phyloP scores from a whole-genome alignment of 2,329 filamentous ascomycete species.

The Microcyclospora tardicrescens region DNA sequence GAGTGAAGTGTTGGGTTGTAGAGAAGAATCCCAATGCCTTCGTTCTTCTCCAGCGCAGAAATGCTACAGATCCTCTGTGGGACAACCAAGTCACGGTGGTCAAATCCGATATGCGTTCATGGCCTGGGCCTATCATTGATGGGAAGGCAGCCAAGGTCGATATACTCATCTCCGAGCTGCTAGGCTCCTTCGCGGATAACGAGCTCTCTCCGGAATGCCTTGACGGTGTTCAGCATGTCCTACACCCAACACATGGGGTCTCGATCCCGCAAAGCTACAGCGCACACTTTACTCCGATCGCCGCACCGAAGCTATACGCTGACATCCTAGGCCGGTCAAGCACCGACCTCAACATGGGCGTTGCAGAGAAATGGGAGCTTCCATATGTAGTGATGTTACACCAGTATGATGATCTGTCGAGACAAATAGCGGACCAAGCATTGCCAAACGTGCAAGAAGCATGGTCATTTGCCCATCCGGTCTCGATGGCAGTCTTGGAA shows the following conservation, averaged over 20 bases:
- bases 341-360: constrained; percentile 27
- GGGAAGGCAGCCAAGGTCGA: constrained; percentile 58
- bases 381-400: constrained; percentile 92
- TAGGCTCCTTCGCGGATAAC: constrained; percentile 94
- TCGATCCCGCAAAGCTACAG: constrained; percentile 91
- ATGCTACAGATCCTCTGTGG: constrained; percentile 59
- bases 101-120: constrained; percentile 93
- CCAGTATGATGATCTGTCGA: constrained; percentile 73
- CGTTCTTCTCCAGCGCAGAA: constrained; percentile 79
- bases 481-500: constrained; percentile 46
- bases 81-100: constrained; percentile 67
- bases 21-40: constrained; percentile 99
- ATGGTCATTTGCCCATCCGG: constrained; percentile 70
- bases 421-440: constrained; percentile 21
- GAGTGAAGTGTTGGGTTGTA: constrained; percentile 78
- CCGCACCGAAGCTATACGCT: constrained; percentile 70
- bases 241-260: constrained; percentile 70
- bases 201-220: constrained; percentile 93
- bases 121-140: constrained; percentile 62
- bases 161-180: constrained; percentile 83
- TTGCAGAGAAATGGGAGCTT: constrained; percentile 67
- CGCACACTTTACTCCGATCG: constrained; percentile 82
- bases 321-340: constrained; percentile 56
- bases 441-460: constrained; percentile 48
- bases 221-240: constrained; percentile 84